These are phyloP conservation scores for Golubevia sp. DNA, from an alignment of 1,284 basidiomycete genomes.

Conservation along the genomic window DNA sequence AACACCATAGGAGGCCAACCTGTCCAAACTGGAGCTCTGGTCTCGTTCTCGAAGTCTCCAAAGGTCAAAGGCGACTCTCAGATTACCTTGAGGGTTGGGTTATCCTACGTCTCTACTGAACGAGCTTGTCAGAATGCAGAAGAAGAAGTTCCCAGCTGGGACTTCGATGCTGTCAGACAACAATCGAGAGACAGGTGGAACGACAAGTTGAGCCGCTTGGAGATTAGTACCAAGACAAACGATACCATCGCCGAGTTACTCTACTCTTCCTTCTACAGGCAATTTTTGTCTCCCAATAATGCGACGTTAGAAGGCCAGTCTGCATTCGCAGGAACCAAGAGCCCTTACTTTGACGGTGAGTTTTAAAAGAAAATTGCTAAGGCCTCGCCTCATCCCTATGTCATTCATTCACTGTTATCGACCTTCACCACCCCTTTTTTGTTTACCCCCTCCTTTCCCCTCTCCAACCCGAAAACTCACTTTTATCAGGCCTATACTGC, in stretches of 20 bases:
- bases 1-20: slow-evolving; percentile 19
- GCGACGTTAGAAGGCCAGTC: slow-evolving; percentile 23
- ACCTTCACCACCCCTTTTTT: no score
- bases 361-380: slow-evolving; percentile 34
- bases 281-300: slow-evolving; percentile 50
- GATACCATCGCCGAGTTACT: slow-evolving; percentile 28
- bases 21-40: slow-evolving; percentile 37
- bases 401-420: slow-evolving; percentile 2
- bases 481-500: neutral
- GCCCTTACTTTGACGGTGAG: slow-evolving; percentile 39
- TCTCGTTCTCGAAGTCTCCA: slow-evolving; percentile 16
- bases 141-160: slow-evolving; percentile 27
- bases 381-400: slow-evolving; percentile 1
- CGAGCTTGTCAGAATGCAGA: slow-evolving; percentile 45
- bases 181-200: slow-evolving; percentile 32
- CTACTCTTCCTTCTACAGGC: slow-evolving; percentile 46
- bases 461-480: neutral
- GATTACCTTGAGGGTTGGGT: slow-evolving; percentile 31
- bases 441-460: neutral
- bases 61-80: slow-evolving; percentile 1
- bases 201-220: slow-evolving; percentile 39
- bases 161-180: slow-evolving; percentile 28
- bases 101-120: slow-evolving; percentile 32
- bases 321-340: slow-evolving; percentile 7
- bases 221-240: slow-evolving; percentile 25